Base-by-base conservation (phyloP, 768 basidiomycete genomes). In the Mycena pura region DNA sequence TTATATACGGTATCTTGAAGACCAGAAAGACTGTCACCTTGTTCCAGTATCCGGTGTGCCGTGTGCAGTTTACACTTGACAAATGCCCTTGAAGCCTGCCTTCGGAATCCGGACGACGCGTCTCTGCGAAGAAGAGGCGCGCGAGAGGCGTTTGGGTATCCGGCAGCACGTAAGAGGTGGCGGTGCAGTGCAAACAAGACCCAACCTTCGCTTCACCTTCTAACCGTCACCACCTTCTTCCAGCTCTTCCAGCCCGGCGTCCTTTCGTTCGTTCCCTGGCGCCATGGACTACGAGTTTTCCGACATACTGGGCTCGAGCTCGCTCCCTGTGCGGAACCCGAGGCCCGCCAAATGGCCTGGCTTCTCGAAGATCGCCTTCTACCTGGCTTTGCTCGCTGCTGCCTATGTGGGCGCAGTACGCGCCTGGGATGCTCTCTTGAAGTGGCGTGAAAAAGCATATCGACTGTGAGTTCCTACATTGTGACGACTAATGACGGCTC, bases 241-340 rank as follows among this genome's bases (percentile, higher is more conserved):
- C 69, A n/a, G n/a, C n/a, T n/a, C n/a, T n/a, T n/a, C n/a, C 62
- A 62, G 72, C 72, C 66, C 73, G 73, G 73, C 74, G 61, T 46
- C 51, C 31, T 40, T 41, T 25, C 21, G 29, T 43, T 46, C 43
- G 3, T 27, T 60, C 36, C 14, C 25, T 52, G 32, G n/a, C 40
- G 70, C 71, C 73, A 91, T 91, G 89, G 80, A 82, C 70, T 82
- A 79, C 78, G 89, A 91, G 70, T 80, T 81, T 57, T 83, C 85
- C 66, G 91, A 92, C 77, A 91, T 92, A 60, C 83, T 92, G 13
- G 90, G 89, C 60, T 83, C 84, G 49, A 77, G 78, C 56, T 81
- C 80, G 29, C 68, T 81, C 60, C 82, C 80, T 36, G 63, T 72
- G 41, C 75, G 73, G 64, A 67, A 64, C 47, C 68, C 69, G 60